phyloP scores from a whole-genome alignment of 2,329 filamentous ascomycete genomes.

The Aspergillus neotritici region DNA sequence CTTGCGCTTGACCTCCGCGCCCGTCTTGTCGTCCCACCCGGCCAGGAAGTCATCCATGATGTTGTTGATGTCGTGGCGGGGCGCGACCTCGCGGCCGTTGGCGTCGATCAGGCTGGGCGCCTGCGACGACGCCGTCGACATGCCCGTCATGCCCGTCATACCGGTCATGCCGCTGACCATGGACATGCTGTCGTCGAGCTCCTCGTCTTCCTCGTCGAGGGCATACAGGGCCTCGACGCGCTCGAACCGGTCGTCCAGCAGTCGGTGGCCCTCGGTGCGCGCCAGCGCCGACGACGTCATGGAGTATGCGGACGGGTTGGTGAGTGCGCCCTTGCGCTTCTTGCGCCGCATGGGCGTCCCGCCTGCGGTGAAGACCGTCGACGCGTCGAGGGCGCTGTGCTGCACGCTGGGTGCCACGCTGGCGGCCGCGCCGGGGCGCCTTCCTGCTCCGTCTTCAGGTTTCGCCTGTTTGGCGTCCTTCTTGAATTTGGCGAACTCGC shows the following conservation, averaged over 20 bases:
- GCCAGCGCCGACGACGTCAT: slow-evolving; percentile 87
- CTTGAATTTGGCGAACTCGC: slow-evolving; percentile 92
- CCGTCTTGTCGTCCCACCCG: slow-evolving; percentile 45
- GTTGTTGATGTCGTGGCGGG: slow-evolving; percentile 74
- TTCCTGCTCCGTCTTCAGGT: too few relatives aligned
- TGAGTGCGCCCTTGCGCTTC: slow-evolving; percentile 92
- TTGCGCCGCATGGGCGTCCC: slow-evolving; percentile 64
- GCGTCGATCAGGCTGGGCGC: slow-evolving; percentile 50
- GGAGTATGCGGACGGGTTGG: slow-evolving; percentile 77
- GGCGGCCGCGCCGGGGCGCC: slow-evolving; percentile 31
- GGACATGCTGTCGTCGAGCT: slow-evolving; percentile 50
- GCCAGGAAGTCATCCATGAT: slow-evolving; percentile 93
- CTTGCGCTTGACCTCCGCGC: slow-evolving; percentile 38
- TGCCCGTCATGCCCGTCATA: slow-evolving; percentile 57
- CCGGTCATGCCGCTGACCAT: slow-evolving; percentile 42
- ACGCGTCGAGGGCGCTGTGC: slow-evolving; percentile 37
- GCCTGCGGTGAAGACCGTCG: slow-evolving; percentile 53
- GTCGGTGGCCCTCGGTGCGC: slow-evolving; percentile 77
- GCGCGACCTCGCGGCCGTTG: slow-evolving; percentile 44
- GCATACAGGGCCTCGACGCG: slow-evolving; percentile 77
- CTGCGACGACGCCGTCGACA: slow-evolving; percentile 49
- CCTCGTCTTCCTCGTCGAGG: slow-evolving; percentile 52
- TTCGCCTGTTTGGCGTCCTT: slow-evolving; percentile 55
- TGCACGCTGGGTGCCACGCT: slow-evolving; percentile 38
- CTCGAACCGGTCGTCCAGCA: slow-evolving; percentile 88